Percentiles rank a stretch among this genome's conserved stretches.
Evolutionary conservation across 139 green algal species (phyloP).

Genomic region (Tetratostichococcus sp.): DNA sequence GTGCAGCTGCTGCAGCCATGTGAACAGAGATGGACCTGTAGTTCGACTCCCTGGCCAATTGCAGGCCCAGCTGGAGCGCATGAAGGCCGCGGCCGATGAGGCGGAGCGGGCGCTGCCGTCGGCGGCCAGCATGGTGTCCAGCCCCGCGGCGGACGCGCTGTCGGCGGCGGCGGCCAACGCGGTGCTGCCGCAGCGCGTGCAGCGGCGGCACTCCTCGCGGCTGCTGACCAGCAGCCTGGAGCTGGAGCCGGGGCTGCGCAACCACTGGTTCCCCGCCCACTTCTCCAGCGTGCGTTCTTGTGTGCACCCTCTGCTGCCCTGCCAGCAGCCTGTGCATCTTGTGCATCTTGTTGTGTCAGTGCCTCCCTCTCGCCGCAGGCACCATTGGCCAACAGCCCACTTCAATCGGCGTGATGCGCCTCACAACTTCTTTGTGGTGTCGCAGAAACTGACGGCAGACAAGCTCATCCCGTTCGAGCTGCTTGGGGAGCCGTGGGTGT

Average conservation of each 20-base stretch:
- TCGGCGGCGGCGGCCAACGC: too few relatives aligned
- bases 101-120: neutral
- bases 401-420: too few relatives aligned
- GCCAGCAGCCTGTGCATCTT: neutral
- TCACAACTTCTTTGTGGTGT: too few relatives aligned
- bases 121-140: neutral
- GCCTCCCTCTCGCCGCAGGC: too few relatives aligned
- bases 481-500: constrained; percentile 92
- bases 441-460: constrained; percentile 35
- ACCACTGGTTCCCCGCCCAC: constrained; percentile 71
- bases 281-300: constrained; percentile 35
- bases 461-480: constrained; percentile 81
- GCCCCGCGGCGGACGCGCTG: neutral
- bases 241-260: constrained; percentile 45
- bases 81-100: neutral
- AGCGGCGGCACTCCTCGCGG: neutral
- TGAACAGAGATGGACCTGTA: constrained; percentile 2
- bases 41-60: neutral
- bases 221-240: constrained; percentile 54
- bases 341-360: too few relatives aligned
- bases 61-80: neutral
- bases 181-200: neutral
- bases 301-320: neutral
- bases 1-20: too few relatives aligned
- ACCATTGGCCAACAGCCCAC: too few relatives aligned